These are phyloP conservation scores for Meyerozyma sp. DNA, from an alignment of 1,139 yeast species.

Conservation along the genomic window DNA sequence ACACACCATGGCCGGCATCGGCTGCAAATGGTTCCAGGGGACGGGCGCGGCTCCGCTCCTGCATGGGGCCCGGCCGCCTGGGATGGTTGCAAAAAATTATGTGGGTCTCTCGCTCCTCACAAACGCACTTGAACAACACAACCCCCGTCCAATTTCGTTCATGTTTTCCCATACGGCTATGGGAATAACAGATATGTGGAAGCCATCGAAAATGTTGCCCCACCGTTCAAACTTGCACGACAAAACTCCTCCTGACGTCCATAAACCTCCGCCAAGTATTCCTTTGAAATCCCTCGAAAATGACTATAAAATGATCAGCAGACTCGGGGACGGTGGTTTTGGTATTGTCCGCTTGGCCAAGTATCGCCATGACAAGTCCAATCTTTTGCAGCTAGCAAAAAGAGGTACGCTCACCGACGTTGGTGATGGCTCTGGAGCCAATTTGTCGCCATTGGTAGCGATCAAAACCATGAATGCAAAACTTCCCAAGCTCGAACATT, in stretches of 20 bases:
- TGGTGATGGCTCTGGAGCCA: constrained; percentile 17
- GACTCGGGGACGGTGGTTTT: constrained; percentile 73
- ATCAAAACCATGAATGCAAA: constrained; percentile 71
- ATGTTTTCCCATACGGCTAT: background rate
- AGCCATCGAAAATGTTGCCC: background rate
- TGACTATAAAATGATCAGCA: constrained; percentile 47
- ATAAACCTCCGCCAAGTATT: constrained; percentile 17
- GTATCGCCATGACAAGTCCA: constrained; percentile 11
- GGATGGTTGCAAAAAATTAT: background rate
- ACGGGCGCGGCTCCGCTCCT: background rate
- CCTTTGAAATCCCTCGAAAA: constrained; percentile 38
- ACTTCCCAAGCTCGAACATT: constrained; percentile 47
- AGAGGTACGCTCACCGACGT: constrained; percentile 51
- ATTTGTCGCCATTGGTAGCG: constrained; percentile 52
- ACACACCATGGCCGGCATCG: background rate
- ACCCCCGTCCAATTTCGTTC: background rate
- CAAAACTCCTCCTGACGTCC: constrained; percentile 8
- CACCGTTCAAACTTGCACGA: background rate
- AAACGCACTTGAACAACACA: background rate
- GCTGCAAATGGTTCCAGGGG: background rate
- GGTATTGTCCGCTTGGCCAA: constrained; percentile 69
- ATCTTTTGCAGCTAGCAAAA: constrained; percentile 6
- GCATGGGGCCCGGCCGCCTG: background rate
- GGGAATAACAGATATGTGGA: background rate
- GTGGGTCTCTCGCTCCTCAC: background rate